Conservation (phyloP, 139 green algal genomes). For the Gonium pectorale region DNA sequence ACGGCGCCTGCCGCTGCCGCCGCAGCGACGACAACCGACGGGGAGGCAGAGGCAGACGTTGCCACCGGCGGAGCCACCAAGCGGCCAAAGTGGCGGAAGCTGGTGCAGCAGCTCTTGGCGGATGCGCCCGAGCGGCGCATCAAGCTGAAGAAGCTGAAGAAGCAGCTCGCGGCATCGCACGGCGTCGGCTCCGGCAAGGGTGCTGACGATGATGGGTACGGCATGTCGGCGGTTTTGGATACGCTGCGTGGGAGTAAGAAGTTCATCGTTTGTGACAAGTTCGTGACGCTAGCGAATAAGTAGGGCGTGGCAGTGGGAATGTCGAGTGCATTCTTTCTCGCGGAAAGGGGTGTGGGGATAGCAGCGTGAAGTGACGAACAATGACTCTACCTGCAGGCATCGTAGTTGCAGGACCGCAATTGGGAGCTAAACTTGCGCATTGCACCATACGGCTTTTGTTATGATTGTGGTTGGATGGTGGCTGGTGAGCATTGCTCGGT, state of each 20-base stretch:
- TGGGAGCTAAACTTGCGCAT: too few relatives aligned
- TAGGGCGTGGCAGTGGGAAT: too few relatives aligned
- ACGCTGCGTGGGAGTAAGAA: conserved; percentile 49
- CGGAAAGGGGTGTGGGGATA: too few relatives aligned
- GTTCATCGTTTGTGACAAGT: conserved; percentile 55
- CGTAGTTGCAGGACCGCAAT: too few relatives aligned
- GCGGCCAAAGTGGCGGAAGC: conserved; percentile 54
- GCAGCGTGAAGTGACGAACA: too few relatives aligned
- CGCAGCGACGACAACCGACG: background rate
- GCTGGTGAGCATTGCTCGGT: too few relatives aligned
- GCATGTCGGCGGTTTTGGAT: conserved; percentile 29
- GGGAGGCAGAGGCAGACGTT: background rate
- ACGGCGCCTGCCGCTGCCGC: background rate
- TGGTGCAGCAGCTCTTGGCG: conserved; percentile 50
- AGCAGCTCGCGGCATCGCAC: conserved; percentile 32
- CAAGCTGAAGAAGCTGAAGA: conserved; percentile 54
- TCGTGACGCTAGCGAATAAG: conserved; percentile 46
- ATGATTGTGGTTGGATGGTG: too few relatives aligned
- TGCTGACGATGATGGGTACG: background rate
- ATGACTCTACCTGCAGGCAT: too few relatives aligned
- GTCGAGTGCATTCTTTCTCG: too few relatives aligned
- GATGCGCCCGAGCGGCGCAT: conserved; percentile 57
- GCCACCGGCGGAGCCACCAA: background rate
- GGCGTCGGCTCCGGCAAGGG: conserved; percentile 1
- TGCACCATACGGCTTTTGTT: too few relatives aligned